phyloP scores from a whole-genome alignment of 2,329 filamentous ascomycete genomes.

The Akanthomyces lecanii region DNA sequence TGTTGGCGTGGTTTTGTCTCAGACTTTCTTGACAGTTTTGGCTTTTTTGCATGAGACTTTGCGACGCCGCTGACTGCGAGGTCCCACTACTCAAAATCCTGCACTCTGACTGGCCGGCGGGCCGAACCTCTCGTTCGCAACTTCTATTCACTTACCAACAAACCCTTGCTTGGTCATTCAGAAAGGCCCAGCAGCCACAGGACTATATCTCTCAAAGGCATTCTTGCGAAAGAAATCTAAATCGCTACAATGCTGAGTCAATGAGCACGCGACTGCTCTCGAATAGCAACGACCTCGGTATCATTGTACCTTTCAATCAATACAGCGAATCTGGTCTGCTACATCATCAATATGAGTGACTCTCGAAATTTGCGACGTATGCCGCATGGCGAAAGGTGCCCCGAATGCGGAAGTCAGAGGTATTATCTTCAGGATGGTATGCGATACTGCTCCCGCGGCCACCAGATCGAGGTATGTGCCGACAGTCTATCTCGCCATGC shows the following conservation, averaged over 20 bases:
- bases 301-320: neutral
- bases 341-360: conserved; percentile 33
- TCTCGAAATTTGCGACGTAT: conserved; percentile 46
- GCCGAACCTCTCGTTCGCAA: conserved; percentile 1
- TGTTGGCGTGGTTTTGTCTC: neutral
- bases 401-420: conserved; percentile 64
- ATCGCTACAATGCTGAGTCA: neutral
- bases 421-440: conserved; percentile 74
- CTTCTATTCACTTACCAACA: neutral
- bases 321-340: neutral
- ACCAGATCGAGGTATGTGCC: conserved; percentile 64
- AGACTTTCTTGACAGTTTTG: neutral
- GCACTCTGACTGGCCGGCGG: neutral
- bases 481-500: neutral
- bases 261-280: neutral
- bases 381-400: conserved; percentile 49
- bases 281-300: neutral
- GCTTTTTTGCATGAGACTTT: neutral
- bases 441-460: conserved; percentile 75
- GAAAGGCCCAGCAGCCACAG: neutral
- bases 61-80: neutral
- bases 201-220: neutral
- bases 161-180: neutral
- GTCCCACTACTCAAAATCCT: conserved; percentile 5
- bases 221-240: neutral